Base-by-base conservation (phyloP, 108 stramenopile genomes). In the Nitzschia inconspicua region DNA sequence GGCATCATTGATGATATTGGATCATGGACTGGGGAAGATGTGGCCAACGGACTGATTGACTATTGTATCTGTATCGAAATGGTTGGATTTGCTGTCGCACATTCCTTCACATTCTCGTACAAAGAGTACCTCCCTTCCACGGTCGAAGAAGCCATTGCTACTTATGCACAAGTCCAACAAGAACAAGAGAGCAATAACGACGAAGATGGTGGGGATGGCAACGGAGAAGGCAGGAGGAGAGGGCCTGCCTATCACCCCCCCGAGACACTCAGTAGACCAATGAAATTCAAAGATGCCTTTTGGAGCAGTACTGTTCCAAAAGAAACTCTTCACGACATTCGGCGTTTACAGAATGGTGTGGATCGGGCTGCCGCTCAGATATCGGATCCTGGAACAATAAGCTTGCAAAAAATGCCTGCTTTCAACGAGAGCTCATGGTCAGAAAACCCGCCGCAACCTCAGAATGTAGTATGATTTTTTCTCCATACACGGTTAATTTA, bases 31-130 rank as follows among this genome's bases (percentile, higher is more conserved):
- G 87, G 83, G 4, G 90, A 94, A 10, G 88, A 94, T 44, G 86
- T 91, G 3, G 93, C 89, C n/a, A 86, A 91, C 62, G 96, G 92
- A 9, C 65, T 97, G 3, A 90, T 94, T 63, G 95, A 97, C 63
- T 95, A 93, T 47, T 80, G 96, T 40, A 83, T 98, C 11, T 94
- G 93, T 67, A 73, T 97, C 4, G 93, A 98, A 64, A 98, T 97
- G 95, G 80, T 96, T 1, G 60, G 75, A 58, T 95, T 95, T 70
- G 86, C 97, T 1, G 77, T 96, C 39, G 95, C 91, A 3, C 95
- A 96, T 68, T 76, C 75, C 44, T 91, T 78, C 51, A 89, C 94
- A 3, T 98, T 96, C 58, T 86, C 94, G 3, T 94, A 95, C 68
- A 84, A 72, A 66, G 94, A 97, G 62, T 97, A 94, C 51, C 52